These are phyloP conservation scores for Coniochaeta prunicola DNA, from an alignment of 2,329 filamentous ascomycete species.

Conservation along the genomic window DNA sequence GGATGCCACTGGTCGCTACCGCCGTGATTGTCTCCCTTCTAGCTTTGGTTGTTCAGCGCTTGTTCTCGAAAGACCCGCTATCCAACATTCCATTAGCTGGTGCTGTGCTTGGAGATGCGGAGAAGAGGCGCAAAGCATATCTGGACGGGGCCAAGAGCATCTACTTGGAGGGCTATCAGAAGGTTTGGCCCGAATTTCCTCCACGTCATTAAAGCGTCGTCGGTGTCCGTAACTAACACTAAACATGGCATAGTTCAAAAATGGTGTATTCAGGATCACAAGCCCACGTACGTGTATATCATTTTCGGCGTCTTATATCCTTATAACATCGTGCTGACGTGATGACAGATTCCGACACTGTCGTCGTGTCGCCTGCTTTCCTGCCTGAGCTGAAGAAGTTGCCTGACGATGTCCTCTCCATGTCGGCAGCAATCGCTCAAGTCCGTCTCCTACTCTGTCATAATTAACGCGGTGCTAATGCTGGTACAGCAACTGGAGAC, in stretches of 20 bases:
- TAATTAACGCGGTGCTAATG: background rate
- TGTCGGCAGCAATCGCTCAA: conserved; percentile 18
- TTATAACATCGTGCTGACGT: background rate
- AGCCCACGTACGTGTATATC: background rate
- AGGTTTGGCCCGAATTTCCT: background rate
- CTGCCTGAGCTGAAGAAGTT: conserved; percentile 22
- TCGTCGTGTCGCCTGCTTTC: conserved; percentile 22
- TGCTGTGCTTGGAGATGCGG: background rate
- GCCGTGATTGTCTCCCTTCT: background rate
- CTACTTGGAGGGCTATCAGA: background rate
- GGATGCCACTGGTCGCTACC: background rate
- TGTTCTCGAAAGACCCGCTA: background rate
- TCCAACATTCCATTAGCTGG: background rate
- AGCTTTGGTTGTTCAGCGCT: background rate
- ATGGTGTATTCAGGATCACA: conserved; percentile 19
- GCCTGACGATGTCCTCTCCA: conserved; percentile 23
- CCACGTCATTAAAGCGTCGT: background rate
- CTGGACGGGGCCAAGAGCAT: background rate
- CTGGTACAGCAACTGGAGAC: conserved; percentile 18
- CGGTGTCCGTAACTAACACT: background rate
- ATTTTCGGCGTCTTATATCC: background rate
- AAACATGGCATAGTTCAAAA: conserved; percentile 18
- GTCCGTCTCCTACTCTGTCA: conserved; percentile 2
- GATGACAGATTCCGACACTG: background rate
- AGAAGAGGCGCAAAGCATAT: conserved; percentile 1